Percentiles rank a stretch among this genome's conserved stretches.
These are phyloP conservation scores for Tripterygium wilfordii DNA, from an alignment of 177 flowering plant genomes.

Conservation along the genomic window DNA sequence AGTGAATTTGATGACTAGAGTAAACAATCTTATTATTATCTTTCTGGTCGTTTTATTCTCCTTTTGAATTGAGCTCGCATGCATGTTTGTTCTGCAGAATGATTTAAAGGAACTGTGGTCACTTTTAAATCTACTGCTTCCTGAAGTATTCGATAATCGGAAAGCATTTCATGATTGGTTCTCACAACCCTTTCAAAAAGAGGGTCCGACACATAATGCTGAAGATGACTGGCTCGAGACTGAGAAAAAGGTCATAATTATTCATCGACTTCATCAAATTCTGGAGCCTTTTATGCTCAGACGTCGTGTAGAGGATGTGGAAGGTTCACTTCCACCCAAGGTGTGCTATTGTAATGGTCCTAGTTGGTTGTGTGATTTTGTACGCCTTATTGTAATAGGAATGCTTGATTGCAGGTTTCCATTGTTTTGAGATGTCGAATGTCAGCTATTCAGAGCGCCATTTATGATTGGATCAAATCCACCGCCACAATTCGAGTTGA, in stretches of 20 bases:
- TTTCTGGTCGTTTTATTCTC: too few relatives aligned
- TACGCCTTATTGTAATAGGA: conserved; percentile 6
- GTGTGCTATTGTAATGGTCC: conserved; percentile 27
- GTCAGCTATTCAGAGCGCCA: conserved; percentile 91
- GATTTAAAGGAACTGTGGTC: conserved; percentile 99
- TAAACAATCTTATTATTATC: too few relatives aligned
- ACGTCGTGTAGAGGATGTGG: conserved; percentile 99
- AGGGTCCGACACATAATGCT: conserved; percentile 67
- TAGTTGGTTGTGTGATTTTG: not conserved
- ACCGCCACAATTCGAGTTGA: conserved; percentile 93
- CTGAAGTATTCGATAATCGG: conserved; percentile 97
- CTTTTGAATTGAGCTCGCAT: too few relatives aligned
- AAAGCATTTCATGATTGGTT: conserved; percentile 99
- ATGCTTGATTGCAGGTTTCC: conserved; percentile 59
- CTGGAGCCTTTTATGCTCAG: conserved; percentile 99
- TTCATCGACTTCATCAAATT: conserved; percentile 97
- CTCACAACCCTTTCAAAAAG: conserved; percentile 93
- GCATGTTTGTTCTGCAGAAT: conserved; percentile 53
- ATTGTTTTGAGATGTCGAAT: conserved; percentile 84
- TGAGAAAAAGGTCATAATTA: conserved; percentile 93
- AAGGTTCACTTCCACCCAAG: conserved; percentile 98
- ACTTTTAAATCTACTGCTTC: conserved; percentile 91
- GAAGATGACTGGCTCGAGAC: conserved; percentile 99
- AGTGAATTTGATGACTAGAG: too few relatives aligned
- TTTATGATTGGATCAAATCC: conserved; percentile 97